Evolutionary conservation across 768 basidiomycete genomes (phyloP).

Genomic region (Chlorophyllum brunneum): DNA sequence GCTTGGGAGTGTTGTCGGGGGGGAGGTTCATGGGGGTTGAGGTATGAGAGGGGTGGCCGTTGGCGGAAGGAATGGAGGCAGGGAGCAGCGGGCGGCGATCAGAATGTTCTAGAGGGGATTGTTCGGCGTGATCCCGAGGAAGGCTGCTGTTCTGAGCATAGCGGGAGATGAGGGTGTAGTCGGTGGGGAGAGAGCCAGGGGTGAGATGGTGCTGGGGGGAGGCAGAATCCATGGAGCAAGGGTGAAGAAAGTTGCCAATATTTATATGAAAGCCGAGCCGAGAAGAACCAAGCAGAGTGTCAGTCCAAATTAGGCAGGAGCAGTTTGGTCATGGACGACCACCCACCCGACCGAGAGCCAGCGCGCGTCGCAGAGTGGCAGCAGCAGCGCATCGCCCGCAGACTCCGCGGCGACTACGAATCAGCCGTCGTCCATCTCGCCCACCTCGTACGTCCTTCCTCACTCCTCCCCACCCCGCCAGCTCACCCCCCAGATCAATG

Average conservation of each 20-base stretch:
- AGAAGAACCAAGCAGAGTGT: too few species aligned
- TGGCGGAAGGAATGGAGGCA: conserved; percentile 10
- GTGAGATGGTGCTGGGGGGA: conserved; percentile 50
- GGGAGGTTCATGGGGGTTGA: conserved; percentile 7
- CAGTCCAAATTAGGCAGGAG: conserved; percentile 4
- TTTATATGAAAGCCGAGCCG: too few species aligned
- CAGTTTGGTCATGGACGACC: conserved; percentile 16
- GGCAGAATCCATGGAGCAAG: conserved; percentile 37
- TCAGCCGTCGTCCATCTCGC: conserved; percentile 58
- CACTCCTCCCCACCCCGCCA: not conserved
- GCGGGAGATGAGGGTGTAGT: conserved; percentile 59
- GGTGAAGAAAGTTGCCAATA: not conserved
- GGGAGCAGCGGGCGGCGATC: not conserved
- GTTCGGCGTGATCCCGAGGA: conserved; percentile 6
- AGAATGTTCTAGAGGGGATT: not conserved
- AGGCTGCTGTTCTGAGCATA: conserved; percentile 31
- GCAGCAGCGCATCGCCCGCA: conserved; percentile 64
- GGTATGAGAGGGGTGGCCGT: not conserved
- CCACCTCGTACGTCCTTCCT: conserved; percentile 48
- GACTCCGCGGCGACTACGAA: conserved; percentile 76
- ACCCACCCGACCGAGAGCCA: conserved; percentile 56
- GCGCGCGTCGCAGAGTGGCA: conserved; percentile 66
- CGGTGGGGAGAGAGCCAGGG: conserved; percentile 59
- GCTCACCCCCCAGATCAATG: conserved; percentile 48
- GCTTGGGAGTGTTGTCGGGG: too few species aligned